phyloP scores from a whole-genome alignment of 2,329 filamentous ascomycete genomes.

The Escovopsis sp. region DNA sequence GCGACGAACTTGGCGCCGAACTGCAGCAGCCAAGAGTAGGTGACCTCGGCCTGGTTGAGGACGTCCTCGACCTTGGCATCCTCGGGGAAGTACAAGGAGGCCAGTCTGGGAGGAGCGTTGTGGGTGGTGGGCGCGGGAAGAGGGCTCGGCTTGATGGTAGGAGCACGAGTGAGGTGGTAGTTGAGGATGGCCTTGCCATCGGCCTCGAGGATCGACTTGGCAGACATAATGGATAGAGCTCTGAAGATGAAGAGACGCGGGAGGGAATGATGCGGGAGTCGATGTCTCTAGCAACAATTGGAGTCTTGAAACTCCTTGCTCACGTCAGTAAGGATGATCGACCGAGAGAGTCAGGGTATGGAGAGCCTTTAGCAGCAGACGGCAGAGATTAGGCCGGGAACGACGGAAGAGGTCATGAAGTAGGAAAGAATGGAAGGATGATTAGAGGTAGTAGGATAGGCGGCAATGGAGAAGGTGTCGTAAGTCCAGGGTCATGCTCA shows the following conservation, averaged over 20 bases:
- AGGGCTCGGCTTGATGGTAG: constrained; percentile 95
- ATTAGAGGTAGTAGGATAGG: too few relatives aligned
- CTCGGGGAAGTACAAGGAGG: constrained; percentile 84
- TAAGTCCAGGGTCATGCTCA: too few relatives aligned
- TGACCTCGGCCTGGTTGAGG: constrained; percentile 88
- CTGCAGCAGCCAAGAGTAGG: constrained; percentile 88
- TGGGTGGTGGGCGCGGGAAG: constrained; percentile 72
- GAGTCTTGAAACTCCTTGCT: too few relatives aligned
- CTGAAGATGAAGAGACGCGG: constrained; percentile 9
- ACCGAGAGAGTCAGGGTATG: too few relatives aligned
- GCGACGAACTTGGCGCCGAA: constrained; percentile 85
- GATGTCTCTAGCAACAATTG: not conserved
- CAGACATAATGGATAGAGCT: constrained; percentile 26
- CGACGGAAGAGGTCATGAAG: too few relatives aligned
- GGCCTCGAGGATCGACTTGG: constrained; percentile 96
- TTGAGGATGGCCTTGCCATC: constrained; percentile 99
- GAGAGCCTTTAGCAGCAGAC: too few relatives aligned
- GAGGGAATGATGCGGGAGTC: not conserved
- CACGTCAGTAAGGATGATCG: too few relatives aligned
- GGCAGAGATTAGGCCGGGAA: too few relatives aligned
- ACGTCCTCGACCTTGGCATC: constrained; percentile 70
- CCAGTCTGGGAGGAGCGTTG: constrained; percentile 83
- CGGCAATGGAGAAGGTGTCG: too few relatives aligned
- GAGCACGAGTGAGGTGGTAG: constrained; percentile 97
- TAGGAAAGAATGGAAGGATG: too few relatives aligned